Conservation (phyloP, 441 rosid species). For the Kokia cookei region DNA sequence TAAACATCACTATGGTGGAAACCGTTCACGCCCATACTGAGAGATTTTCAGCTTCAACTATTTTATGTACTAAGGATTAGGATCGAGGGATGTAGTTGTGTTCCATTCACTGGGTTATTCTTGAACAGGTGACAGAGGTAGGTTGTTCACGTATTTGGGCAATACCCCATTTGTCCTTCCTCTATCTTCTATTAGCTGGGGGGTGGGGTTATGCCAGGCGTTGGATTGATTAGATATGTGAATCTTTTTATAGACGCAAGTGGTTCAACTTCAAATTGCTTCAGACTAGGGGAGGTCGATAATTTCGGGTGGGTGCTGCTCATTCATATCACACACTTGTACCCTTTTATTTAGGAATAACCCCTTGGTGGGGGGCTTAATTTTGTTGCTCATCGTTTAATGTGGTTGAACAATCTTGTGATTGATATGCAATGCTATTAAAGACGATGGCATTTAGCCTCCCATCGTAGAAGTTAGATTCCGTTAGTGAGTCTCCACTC, state of each 20-base stretch:
- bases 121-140: conserved; percentile 73
- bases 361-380: neutral
- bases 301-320: conserved; percentile 85
- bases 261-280: conserved; percentile 69
- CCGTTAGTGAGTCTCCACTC: neutral
- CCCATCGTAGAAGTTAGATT: neutral
- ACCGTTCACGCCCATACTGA: conserved; percentile 89
- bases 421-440: neutral
- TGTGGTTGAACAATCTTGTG: neutral
- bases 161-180: conserved; percentile 42
- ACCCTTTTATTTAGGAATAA: neutral
- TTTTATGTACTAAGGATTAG: conserved; percentile 56
- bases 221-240: conserved; percentile 55
- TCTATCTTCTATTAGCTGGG: conserved; percentile 20
- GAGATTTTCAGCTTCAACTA: conserved; percentile 29
- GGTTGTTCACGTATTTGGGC: conserved; percentile 60
- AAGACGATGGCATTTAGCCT: conserved; percentile 21
- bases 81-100: conserved; percentile 40
- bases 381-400: neutral
- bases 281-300: conserved; percentile 87
- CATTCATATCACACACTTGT: conserved; percentile 21
- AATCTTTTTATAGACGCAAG: conserved; percentile 79
- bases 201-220: conserved; percentile 29
- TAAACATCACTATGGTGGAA: conserved; percentile 78
- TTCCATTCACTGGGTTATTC: conserved; percentile 44